phyloP scores from a whole-genome alignment of 805 yeast species.

The Candida krabiensis region DNA sequence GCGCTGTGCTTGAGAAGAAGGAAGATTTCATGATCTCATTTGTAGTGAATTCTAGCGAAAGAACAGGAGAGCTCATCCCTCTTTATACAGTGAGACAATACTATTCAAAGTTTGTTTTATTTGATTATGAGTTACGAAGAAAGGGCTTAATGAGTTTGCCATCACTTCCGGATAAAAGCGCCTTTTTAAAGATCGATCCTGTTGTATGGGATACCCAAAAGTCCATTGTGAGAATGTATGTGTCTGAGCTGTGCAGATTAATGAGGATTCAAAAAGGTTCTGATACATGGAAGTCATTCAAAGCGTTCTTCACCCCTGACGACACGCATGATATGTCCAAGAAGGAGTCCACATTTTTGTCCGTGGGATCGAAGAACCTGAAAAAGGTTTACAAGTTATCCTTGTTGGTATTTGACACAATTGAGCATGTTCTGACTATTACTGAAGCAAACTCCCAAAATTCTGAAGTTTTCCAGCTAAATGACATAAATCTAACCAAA shows the following conservation, averaged over 20 bases:
- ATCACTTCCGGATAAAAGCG: conserved; percentile 26
- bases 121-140: conserved; percentile 63
- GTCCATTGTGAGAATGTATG: conserved; percentile 29
- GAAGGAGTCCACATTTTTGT: conserved; percentile 27
- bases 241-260: conserved; percentile 28
- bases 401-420: conserved; percentile 19
- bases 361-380: conserved; percentile 22
- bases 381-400: conserved; percentile 24
- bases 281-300: conserved; percentile 25
- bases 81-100: conserved; percentile 70
- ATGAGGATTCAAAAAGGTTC: conserved; percentile 22
- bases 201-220: conserved; percentile 35
- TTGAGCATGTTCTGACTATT: conserved; percentile 22
- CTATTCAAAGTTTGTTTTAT: conserved; percentile 54
- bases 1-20: conserved; percentile 34
- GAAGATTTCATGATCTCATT: conserved; percentile 65
- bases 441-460: conserved; percentile 22
- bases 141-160: conserved; percentile 26
- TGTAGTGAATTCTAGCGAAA: conserved; percentile 59
- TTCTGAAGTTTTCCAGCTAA: conserved; percentile 21
- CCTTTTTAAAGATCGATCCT: conserved; percentile 30
- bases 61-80: conserved; percentile 52
- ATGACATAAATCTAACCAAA: conserved; percentile 23
- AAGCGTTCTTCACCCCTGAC: conserved; percentile 29
- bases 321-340: conserved; percentile 25